Base-by-base conservation (phyloP, 257 asterid species). In the Nicotiana paniculata region DNA sequence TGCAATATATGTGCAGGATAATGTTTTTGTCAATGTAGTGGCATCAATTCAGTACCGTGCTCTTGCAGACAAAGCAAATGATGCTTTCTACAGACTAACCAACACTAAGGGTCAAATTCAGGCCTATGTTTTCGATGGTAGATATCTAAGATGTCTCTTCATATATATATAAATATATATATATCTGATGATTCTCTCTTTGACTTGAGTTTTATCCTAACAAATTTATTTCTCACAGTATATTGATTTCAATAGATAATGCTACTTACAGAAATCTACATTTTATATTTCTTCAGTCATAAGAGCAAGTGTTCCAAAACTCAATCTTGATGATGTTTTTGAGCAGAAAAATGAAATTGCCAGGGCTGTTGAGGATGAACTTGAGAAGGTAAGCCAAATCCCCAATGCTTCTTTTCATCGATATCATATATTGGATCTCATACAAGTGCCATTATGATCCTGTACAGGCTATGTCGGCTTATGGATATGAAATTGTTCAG, bases 51-150 rank as follows among this genome's bases (percentile, higher is more conserved):
- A 43, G 3, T 43, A 43, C 48, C 48, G 48, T 43, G 48, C 48
- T 43, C 48, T 43, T 43, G 48, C 48, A 7, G 48, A 43, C 48
- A 43, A 43, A 43, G 48, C 48, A 43, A 43, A 43, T 43, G 48
- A 43, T 43, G 48, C 48, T 43, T 43, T 43, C 48, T 43, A 83
- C 53, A 80, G 65, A n/a, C 84, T 80, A 12, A 80, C 77, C 66
- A 85, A 85, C 77, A 80, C 84, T 10, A 82, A 77, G 66, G 16
- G 39, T 53, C 86, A 82, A 53, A 85, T 85, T 28, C 88, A 85
- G n/a, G 88, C 86, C 30, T 80, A 83, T 83, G 86, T 85, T 21
- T 79, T 79, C 65, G 86, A 85, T 62, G 86, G 86, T 83, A 80
- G 21, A 35, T 30, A 21, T 43, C 16, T 33, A 5, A 12, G 32